phyloP scores from a whole-genome alignment of 768 basidiomycete genomes.

The Termitomyces sp. region DNA sequence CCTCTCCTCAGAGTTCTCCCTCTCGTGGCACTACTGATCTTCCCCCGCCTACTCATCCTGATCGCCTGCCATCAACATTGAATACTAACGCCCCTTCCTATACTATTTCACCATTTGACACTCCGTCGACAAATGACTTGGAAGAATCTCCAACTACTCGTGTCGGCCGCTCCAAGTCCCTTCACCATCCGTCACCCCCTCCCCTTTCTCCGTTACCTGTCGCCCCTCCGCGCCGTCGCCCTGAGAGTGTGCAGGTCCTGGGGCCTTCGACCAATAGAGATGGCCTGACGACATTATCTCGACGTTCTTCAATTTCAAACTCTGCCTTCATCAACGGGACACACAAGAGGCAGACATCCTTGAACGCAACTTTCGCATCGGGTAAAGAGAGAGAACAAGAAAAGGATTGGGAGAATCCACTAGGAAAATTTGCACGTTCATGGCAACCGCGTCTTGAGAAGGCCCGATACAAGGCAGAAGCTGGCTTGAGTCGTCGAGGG shows the following conservation, averaged over 20 bases:
- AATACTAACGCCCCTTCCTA: constrained; percentile 10
- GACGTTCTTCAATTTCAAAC: constrained; percentile 8
- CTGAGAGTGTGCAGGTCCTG: constrained; percentile 60
- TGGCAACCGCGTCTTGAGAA: constrained; percentile 55
- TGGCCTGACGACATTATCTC: neutral
- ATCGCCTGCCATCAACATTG: neutral
- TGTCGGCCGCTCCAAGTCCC: constrained; percentile 50
- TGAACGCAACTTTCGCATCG: constrained; percentile 2
- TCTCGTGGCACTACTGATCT: constrained; percentile 21
- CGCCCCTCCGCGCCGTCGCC: constrained; percentile 50
- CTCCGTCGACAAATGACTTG: constrained; percentile 5
- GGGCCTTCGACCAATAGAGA: neutral
- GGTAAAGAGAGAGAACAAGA: constrained; percentile 5
- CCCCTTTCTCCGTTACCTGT: constrained; percentile 24
- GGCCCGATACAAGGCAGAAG: constrained; percentile 70
- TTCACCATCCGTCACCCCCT: constrained; percentile 43
- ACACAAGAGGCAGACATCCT: constrained; percentile 9
- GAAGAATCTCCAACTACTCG: constrained; percentile 30
- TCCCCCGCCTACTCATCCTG: constrained; percentile 16
- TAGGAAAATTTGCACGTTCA: constrained; percentile 22
- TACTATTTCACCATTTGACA: constrained; percentile 9
- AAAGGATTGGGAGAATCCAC: constrained; percentile 4
- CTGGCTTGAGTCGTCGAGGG: constrained; percentile 58
- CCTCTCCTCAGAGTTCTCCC: constrained; percentile 29
- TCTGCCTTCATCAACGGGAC: neutral